Evolutionary conservation across 352 stramenopile genomes (phyloP), one percentile per base, ranked within the genome.

Genomic region (Pythium insidiosum): DNA sequence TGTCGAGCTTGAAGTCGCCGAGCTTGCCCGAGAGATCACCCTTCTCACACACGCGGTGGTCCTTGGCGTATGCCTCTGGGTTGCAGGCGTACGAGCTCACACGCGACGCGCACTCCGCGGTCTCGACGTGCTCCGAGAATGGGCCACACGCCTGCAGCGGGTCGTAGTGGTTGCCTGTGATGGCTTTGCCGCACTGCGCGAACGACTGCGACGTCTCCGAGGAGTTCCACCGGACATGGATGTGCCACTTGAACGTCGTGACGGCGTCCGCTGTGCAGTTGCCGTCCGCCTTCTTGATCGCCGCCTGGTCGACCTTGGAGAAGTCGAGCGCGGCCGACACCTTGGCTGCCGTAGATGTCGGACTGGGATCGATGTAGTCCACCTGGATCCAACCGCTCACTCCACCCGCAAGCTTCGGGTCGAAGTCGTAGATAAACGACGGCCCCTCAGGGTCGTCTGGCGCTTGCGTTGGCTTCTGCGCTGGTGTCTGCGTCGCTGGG

Each of bases 11-110:
- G 6, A 79, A 50, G 28, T 52, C 51, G 29, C 69, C 70, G 33
- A 86, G 63, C 42, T 86, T 83, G 25, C 73, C 69, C 10, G 67
- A 73, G 24, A 86, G 31, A 34, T 83, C 69, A 6, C 73, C 73
- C 38, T 72, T 68, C 46, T 83, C 69, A 22, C 73, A 85, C 13
- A 41, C 43, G 16, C 49, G 35, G 19, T 55, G 60, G 52, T 81
- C 42, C 20, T 47, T 19, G 6, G 22, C 43, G 66, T 85, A 85
- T 26, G 47, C 69, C 7, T 11, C 40, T 6, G 69, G 63, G 9
- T 33, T 73, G 51, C 73, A 85, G 0, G 38, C 29, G 50, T 83
- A 83, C 19, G 35, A 63, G 23, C 63, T 60, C 1, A 50, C 26
- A 42, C 60, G 60, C 37, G 51, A 69, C 28, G 24, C 33, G 33